Evolutionary conservation across 225 moss, liverwort and hornwort species (phyloP), one percentile per base, ranked within the genome.

Genomic region (Pleurozium schreberi): DNA sequence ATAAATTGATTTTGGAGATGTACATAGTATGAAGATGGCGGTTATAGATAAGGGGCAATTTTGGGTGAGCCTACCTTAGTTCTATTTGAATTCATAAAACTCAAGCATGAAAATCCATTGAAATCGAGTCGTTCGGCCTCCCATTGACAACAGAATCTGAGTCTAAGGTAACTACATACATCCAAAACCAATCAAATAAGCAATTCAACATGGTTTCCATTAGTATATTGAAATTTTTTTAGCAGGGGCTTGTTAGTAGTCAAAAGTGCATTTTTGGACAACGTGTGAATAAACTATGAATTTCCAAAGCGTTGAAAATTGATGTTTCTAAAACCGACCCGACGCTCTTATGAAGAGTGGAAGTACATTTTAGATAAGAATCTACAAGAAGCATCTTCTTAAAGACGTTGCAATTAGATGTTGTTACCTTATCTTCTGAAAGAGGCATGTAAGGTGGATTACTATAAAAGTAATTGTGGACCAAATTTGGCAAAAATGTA

Each of bases 371-470:
- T 14, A 69, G 26, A 9, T 5, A 42, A 70, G 25, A 70, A 40
- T 25, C 8, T 40, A 40, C 1, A 23, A 5, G 25, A 5, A 8
- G 0, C 4, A 1, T 1, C 9, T 26, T 15, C 15, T 26, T 4
- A n/a, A 22, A n/a, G 70, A 14, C 3, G 5, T 15, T 4, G 42
- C 14, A 42, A 26, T 42, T 26, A 26, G 26, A 9, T 26, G 9
- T 14, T 40, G 12, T n/a, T 68, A n/a, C 14, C 5, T 42, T 45
- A 17, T 2, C 15, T 1, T 73, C 17, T 47, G 3, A 45, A 73
- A 45, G 18, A 18, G 30, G 4, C 43, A 18, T 18, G 6, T 7
- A 12, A 75, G 6, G 18, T 75, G 8, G 7, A 2, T 47, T 75
- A 12, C 5, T 75, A 1, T 33, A 5, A 50, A 33, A 50, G 3